A percentile compares a stretch with the other conserved stretches of the same genome.
phyloP scores from a whole-genome alignment of 768 basidiomycete species.

The Leccinum subgranulosum region DNA sequence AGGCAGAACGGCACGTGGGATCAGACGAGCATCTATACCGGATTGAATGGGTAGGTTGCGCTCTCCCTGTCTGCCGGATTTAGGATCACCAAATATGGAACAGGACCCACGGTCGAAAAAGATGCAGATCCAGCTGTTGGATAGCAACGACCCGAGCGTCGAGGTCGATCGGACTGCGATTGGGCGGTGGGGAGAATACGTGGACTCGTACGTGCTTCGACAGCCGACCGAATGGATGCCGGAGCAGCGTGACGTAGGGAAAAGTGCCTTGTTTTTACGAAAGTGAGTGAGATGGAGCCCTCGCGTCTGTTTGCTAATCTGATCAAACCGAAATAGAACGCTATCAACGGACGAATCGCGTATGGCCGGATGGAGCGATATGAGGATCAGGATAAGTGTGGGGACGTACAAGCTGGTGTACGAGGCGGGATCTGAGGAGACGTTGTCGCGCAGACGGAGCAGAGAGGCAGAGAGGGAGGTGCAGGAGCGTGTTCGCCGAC shows the following conservation, averaged over 20 bases:
- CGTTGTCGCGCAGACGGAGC: constrained; percentile 38
- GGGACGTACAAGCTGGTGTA: constrained; percentile 70
- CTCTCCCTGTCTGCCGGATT: constrained; percentile 14
- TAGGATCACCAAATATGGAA: constrained; percentile 14
- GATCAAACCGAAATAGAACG: constrained; percentile 48
- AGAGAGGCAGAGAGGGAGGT: constrained; percentile 34
- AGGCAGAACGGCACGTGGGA: constrained; percentile 73
- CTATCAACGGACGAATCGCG: constrained; percentile 35
- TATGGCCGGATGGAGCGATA: constrained; percentile 14
- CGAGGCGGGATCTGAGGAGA: constrained; percentile 63
- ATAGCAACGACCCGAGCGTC: constrained; percentile 62
- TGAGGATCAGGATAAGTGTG: constrained; percentile 51
- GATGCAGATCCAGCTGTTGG: constrained; percentile 60
- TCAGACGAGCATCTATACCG: constrained; percentile 76
- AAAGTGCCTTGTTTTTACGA: constrained; percentile 49
- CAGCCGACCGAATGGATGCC: constrained; percentile 73
- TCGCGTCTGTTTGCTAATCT: constrained; percentile 14
- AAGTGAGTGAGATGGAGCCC: constrained; percentile 42
- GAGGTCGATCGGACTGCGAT: constrained; percentile 46
- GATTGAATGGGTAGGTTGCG: constrained; percentile 66
- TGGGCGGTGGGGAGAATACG: constrained; percentile 71
- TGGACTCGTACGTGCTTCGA: constrained; percentile 67
- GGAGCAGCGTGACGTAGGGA: constrained; percentile 33
- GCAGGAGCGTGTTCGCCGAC: constrained; percentile 38
- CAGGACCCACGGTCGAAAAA: constrained; percentile 55